Evolutionary conservation across 805 yeast species (phyloP).

Genomic region (Metschnikowia proteae): DNA sequence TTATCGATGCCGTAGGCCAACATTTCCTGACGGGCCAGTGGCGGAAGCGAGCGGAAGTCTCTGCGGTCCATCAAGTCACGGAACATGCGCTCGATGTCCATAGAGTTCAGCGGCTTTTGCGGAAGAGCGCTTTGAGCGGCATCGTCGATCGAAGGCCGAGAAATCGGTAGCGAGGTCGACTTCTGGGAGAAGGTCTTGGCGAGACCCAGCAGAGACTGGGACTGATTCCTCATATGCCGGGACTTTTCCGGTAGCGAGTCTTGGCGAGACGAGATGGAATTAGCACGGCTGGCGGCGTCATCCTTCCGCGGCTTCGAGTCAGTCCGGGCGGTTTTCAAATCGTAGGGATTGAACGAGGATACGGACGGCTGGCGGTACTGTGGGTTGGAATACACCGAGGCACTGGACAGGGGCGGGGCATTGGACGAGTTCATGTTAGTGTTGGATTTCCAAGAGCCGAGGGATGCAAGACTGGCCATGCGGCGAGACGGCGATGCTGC

Average conservation of each 20-base stretch:
- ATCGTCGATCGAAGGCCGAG: conserved; percentile 11
- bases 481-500: conserved; percentile 6
- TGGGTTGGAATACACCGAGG: background rate
- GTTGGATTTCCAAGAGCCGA: conserved; percentile 7
- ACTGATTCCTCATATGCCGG: conserved; percentile 8
- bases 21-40: conserved; percentile 73
- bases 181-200: conserved; percentile 1
- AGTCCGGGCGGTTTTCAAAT: conserved; percentile 20
- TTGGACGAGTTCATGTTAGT: conserved; percentile 6
- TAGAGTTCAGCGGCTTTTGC: conserved; percentile 64
- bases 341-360: conserved; percentile 37
- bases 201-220: conserved; percentile 7
- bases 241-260: conserved; percentile 4
- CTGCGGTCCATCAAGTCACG: conserved; percentile 77
- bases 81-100: conserved; percentile 70
- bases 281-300: conserved; percentile 6
- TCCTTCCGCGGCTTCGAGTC: conserved; percentile 5
- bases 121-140: conserved; percentile 27
- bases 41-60: conserved; percentile 69
- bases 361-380: background rate
- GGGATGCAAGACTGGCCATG: conserved; percentile 8
- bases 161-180: background rate
- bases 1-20: conserved; percentile 67
- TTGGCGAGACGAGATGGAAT: conserved; percentile 6
- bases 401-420: conserved; percentile 21